Evolutionary conservation across 805 yeast species (phyloP).

Genomic region (Candida alai): DNA sequence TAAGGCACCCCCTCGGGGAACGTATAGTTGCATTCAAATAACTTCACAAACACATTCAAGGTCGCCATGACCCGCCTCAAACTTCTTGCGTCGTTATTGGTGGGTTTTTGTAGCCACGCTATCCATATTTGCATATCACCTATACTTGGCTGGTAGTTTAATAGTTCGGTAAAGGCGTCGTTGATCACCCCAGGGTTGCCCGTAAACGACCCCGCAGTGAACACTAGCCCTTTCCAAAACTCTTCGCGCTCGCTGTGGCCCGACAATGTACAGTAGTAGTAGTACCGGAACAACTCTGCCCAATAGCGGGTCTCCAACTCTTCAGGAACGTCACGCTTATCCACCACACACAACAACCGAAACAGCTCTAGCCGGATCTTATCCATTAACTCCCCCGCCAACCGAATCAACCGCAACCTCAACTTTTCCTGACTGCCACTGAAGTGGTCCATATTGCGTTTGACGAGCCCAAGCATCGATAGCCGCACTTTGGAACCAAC

Average conservation of each 20-base stretch:
- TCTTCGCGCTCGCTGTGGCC: slow-evolving; percentile 13
- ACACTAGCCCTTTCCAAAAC: slow-evolving; percentile 54
- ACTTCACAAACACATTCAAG: slow-evolving; percentile 28
- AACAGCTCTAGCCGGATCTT: slow-evolving; percentile 45
- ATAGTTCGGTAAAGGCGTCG: slow-evolving; percentile 32
- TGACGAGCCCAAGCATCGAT: slow-evolving; percentile 43
- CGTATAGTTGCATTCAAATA: slow-evolving; percentile 36
- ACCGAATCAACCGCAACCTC: slow-evolving; percentile 42
- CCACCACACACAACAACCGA: slow-evolving; percentile 21
- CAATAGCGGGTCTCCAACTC: slow-evolving; percentile 1
- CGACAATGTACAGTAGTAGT: no score
- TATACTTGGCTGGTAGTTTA: slow-evolving; percentile 21
- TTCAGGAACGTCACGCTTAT: slow-evolving; percentile 4
- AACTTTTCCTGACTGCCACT: slow-evolving; percentile 11
- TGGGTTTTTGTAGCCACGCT: slow-evolving; percentile 16
- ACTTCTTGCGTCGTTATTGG: slow-evolving; percentile 1
- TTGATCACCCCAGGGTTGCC: slow-evolving; percentile 45
- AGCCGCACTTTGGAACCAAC: slow-evolving; percentile 76
- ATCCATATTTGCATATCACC: slow-evolving; percentile 12
- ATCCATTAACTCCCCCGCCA: slow-evolving; percentile 63
- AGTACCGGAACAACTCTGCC: slow-evolving; percentile 6
- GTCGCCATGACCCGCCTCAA: slow-evolving; percentile 21
- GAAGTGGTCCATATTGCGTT: slow-evolving; percentile 16
- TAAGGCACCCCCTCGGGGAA: slow-evolving; percentile 27
- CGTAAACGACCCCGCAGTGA: slow-evolving; percentile 54